Base-by-base conservation (phyloP, 495 filamentous ascomycete genomes). In the Endocarpon pusillum region DNA sequence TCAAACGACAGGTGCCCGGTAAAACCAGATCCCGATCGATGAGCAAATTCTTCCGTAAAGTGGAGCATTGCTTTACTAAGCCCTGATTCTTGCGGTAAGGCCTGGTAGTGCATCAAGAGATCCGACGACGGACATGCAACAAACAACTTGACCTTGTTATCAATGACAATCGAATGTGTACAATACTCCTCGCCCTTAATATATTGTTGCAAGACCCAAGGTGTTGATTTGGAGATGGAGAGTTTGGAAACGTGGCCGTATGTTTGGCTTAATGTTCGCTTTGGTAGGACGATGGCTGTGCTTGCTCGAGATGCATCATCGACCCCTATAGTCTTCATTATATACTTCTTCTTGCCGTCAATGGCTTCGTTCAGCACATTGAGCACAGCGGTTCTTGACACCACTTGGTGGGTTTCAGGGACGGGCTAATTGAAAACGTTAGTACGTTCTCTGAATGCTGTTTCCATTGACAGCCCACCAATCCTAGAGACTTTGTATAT, bases 1-100 rank as follows among this genome's bases (percentile, higher is more conserved):
- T 74, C 66, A 30, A 85, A 68, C 4, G 62, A 69, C 8, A 84
- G 46, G 49, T 87, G 81, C 3, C 81, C 78, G 0, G 76, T 84
- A 45, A 78, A 51, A 3, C 54, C 42, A 3, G 45, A 43, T 0
- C 60, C 65, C 7, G 51, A 57, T 28, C 59, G 60, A 11, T 42
- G 36, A 0, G 68, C 69, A 40, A 78, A 72, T 10, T 41, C 49
- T 21, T 65, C 45, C 32, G 78, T 81, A 36, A 82, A 75, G 3
- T 45, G 50, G 8, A 69, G 60, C 54, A 82, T 72, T 2, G 64
- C 58, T n/a, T 50, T 49, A n/a, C 58, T 62, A 3, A 81, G 49
- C 1, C 56, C 50, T 11, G 64, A 64, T 19, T 69, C 54, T 6
- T 60, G 32, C 0, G 63, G 59, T 0, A 81, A 66, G 0, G 64